Conservation (phyloP, 768 basidiomycete species). For the Fomitopsis pulvina region DNA sequence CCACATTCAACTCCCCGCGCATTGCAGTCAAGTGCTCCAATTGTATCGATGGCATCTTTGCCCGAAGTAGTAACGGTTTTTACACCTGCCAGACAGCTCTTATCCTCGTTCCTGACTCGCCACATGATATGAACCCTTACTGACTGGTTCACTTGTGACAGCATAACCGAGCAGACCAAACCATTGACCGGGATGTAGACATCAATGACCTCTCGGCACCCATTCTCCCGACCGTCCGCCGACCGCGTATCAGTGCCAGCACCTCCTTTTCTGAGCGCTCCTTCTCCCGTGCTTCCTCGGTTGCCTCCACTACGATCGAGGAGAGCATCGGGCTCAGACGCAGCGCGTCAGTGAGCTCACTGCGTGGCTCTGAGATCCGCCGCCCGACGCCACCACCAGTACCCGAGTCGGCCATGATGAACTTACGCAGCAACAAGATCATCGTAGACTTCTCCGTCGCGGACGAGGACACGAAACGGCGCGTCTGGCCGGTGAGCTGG, state of each 20-base stretch:
- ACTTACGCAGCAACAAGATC: not conserved
- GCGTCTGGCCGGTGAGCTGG: conserved; percentile 28
- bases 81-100: too few relatives aligned
- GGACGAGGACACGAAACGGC: not conserved
- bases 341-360: not conserved
- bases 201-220: not conserved
- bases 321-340: not conserved
- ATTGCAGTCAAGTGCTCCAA: too few relatives aligned
- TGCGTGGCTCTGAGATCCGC: not conserved
- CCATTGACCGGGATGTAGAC: not conserved
- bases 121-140: too few relatives aligned
- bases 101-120: too few relatives aligned
- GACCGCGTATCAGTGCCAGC: not conserved
- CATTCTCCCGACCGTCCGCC: not conserved
- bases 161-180: not conserved
- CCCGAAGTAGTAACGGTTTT: too few relatives aligned
- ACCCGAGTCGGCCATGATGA: not conserved
- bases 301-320: not conserved
- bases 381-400: not conserved
- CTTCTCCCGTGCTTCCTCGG: not conserved
- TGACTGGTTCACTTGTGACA: too few relatives aligned
- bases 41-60: too few relatives aligned
- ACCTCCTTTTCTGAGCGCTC: not conserved
- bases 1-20: too few relatives aligned
- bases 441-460: conserved; percentile 3